Conservation (phyloP, 805 yeast species). For the Scheffersomyces stipitis region DNA sequence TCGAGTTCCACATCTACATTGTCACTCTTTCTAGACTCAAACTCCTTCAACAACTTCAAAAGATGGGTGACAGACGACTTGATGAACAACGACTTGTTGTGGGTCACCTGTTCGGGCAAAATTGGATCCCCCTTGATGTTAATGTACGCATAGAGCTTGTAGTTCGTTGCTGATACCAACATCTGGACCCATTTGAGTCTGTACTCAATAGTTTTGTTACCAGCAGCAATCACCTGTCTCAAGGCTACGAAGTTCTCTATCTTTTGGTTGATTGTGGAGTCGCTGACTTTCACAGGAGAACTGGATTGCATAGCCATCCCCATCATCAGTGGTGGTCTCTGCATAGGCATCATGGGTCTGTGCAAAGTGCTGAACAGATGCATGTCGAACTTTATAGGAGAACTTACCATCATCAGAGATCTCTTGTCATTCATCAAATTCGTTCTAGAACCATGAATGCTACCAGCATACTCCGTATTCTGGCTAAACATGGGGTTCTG, state of each 20-base stretch:
- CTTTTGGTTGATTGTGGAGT: slow-evolving; percentile 26
- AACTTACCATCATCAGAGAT: slow-evolving; percentile 9
- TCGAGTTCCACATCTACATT: slow-evolving; percentile 23
- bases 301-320: slow-evolving; percentile 14
- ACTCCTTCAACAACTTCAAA: slow-evolving; percentile 34
- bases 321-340: slow-evolving; percentile 7
- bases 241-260: slow-evolving; percentile 34
- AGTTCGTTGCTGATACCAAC: slow-evolving; percentile 40
- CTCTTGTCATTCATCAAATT: slow-evolving; percentile 17
- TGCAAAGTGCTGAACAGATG: no score
- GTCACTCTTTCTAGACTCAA: slow-evolving; percentile 20
- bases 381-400: slow-evolving; percentile 1
- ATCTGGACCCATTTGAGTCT: slow-evolving; percentile 43
- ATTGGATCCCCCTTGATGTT: slow-evolving; percentile 43
- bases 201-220: slow-evolving; percentile 42
- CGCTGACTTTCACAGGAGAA: slow-evolving; percentile 17
- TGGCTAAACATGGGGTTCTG: slow-evolving; percentile 17
- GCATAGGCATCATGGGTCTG: neutral
- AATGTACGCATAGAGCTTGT: slow-evolving; percentile 38
- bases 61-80: slow-evolving; percentile 40
- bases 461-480: slow-evolving; percentile 7
- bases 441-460: slow-evolving; percentile 12
- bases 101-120: slow-evolving; percentile 24
- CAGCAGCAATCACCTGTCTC: slow-evolving; percentile 37
- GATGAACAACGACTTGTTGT: slow-evolving; percentile 35